Evolutionary conservation across 352 stramenopile genomes (phyloP), one percentile per base, ranked within the genome.

Genomic region (Phytophthora sp.): DNA sequence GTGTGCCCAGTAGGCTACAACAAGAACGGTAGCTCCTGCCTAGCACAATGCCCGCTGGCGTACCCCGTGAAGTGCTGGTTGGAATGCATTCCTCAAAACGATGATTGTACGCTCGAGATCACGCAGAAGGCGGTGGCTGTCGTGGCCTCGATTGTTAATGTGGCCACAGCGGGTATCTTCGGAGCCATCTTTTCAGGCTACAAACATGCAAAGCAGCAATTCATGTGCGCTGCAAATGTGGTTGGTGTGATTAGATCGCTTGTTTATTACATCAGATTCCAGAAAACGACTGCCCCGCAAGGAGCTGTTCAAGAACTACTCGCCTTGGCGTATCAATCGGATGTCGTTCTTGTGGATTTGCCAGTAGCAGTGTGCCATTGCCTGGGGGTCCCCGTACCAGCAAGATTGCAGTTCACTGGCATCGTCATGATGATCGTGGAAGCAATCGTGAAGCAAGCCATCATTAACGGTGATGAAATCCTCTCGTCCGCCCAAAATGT

Each of bases 21-120:
- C 7, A 41, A 34, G 15, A 28, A 55, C 21, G 50, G 30, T 2
- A 42, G 9, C 12, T 31, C 34, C 2, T 69, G 60, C 17, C 39
- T 69, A 3, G 53, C 61, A 11, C 27, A 78, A 37, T 84, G 74
- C 27, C 75, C 75, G 7, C 24, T 85, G 27, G 65, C 80, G 23
- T 85, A 83, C 52, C 76, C 76, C 1, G 50, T 59, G 8, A 49
- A 35, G 10, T 59, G 51, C 37, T 59, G 23, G 18, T 27, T 59
- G 17, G 51, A 59, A 20, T 50, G 51, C 21, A 59, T 59, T 24
- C 51, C 51, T 30, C 51, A 59, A 26, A 59, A 59, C 2, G 51
- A 59, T 38, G 51, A 59, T 4, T 59, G 51, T 41, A 37, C 26
- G 18, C 15, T 59, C 18, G 51, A 59, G 27, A 51, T 61, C 18